Base-by-base conservation (phyloP, 2,329 filamentous ascomycete genomes). In the Aspergillus hortae region DNA sequence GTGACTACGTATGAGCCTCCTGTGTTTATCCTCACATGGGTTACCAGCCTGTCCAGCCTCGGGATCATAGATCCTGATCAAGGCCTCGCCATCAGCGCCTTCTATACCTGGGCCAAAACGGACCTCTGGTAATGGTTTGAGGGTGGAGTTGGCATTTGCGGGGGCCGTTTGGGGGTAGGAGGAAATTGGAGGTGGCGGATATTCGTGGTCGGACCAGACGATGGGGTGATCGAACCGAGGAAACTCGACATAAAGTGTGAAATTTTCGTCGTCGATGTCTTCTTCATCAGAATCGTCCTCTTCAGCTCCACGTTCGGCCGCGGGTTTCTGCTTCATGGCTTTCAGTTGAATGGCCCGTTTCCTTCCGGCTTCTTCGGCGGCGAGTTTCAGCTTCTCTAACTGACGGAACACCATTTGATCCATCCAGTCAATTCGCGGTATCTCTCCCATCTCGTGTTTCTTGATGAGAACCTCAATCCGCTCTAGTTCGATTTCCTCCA, bases 391-490 rank as follows among this genome's bases (percentile, higher is more conserved):
- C 72, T 89, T 94, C 74, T 96, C 92, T 54, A 95, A 86, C 47
- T 88, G 88, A 38, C 92, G 86, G 68, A 95, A 99, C 2, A 96
- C 92, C 61, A 97, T 81, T 64, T 94, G 89, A 69, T 99, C 94
- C 41, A 99, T 81, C 95, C 94, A 99, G 63, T 95, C 90, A 44
- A 96, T 88, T 14, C 91, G 84, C 0, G 90, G 86, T 23, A 99
- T 92, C 68, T 99, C 94, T 15, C 91, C 92, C 88, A 96, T 95
- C 67, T 99, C 95, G 66, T 97, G 94, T 72, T 96, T 95, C 74
- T 99, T 99, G 67, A 99, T 88, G 19, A 97, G 72, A 49, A 85
- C 87, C 66, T 97, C 92, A 60, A 99, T 81, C 15, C 94, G 81
- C 62, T 96, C 91, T 56, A 96, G 80, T 71, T 99, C 94, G 48